These are phyloP conservation scores for Larix kaempferi DNA, from an alignment of 75 land plant species.

Conservation along the genomic window DNA sequence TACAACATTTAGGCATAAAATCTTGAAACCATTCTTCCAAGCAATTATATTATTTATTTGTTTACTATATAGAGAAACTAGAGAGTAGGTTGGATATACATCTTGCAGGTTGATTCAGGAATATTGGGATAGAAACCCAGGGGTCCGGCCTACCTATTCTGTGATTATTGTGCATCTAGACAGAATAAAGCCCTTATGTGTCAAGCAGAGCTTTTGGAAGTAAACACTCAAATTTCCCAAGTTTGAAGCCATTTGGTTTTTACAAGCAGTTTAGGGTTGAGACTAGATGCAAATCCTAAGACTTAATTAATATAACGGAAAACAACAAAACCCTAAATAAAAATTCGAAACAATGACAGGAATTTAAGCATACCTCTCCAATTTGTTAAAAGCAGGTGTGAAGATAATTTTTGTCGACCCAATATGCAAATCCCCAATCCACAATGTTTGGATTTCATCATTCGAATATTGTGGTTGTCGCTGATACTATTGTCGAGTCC, in stretches of 20 bases:
- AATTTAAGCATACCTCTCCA: no score
- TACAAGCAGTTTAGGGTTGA: no score
- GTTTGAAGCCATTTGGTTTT: constrained; percentile 7
- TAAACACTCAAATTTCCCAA: constrained; percentile 64
- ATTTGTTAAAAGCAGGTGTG: no score
- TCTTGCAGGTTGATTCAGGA: constrained; percentile 63
- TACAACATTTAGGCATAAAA: neutral
- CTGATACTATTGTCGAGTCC: neutral
- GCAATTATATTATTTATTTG: neutral
- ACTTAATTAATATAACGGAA: no score
- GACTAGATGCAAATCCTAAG: no score
- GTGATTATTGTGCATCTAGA: constrained; percentile 63
- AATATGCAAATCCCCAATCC: constrained; percentile 84
- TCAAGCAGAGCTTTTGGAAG: constrained; percentile 64
- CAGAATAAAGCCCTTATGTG: constrained; percentile 46
- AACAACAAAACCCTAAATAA: no score
- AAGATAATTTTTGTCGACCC: no score
- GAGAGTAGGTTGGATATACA: neutral
- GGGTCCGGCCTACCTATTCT: constrained; percentile 51
- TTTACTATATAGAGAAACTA: neutral
- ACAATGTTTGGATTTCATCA: constrained; percentile 62
- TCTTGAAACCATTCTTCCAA: neutral
- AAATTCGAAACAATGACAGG: no score
- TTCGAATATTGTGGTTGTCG: neutral
- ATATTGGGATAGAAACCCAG: constrained; percentile 57